A percentile compares a stretch with the other conserved stretches of the same genome.
Evolutionary conservation across 768 basidiomycete species (phyloP).

Genomic region (Rhodotorula diobovata): DNA sequence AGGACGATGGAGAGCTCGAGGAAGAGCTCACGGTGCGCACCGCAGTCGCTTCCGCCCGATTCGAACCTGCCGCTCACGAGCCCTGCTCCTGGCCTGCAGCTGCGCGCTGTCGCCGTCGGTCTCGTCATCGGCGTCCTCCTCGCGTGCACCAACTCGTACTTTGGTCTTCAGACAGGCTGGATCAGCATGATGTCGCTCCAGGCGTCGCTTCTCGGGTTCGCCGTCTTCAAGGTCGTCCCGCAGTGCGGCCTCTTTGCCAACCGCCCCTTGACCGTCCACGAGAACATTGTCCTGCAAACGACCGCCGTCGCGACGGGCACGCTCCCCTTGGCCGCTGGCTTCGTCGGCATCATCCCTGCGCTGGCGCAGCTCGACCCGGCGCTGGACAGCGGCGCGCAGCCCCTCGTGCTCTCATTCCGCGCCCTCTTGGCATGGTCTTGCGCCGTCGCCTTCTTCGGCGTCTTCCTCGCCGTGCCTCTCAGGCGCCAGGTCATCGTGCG

Average conservation of each 20-base stretch:
- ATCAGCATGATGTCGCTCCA: slow-evolving; percentile 71
- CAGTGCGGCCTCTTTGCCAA: slow-evolving; percentile 38
- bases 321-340: slow-evolving; percentile 53
- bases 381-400: slow-evolving; percentile 64
- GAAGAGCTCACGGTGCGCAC: background rate
- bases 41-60: too few species aligned
- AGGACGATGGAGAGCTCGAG: background rate
- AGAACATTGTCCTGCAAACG: slow-evolving; percentile 76
- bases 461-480: slow-evolving; percentile 92
- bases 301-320: slow-evolving; percentile 89
- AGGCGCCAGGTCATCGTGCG: slow-evolving; percentile 96
- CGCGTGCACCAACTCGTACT: slow-evolving; percentile 82
- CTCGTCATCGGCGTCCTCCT: slow-evolving; percentile 77
- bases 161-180: slow-evolving; percentile 84
- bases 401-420: slow-evolving; percentile 69
- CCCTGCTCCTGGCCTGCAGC: background rate
- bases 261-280: slow-evolving; percentile 26
- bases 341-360: slow-evolving; percentile 91
- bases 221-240: slow-evolving; percentile 62
- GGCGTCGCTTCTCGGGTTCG: slow-evolving; percentile 85
- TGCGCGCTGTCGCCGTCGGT: slow-evolving; percentile 66
- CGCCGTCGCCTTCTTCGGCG: slow-evolving; percentile 93
- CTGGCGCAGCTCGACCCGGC: slow-evolving; percentile 68
- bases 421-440: slow-evolving; percentile 78
- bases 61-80: background rate